Percentiles rank a stretch among this genome's conserved stretches.
These are phyloP conservation scores for Monilinia polystroma DNA, from an alignment of 2,329 filamentous ascomycete genomes.

Conservation along the genomic window DNA sequence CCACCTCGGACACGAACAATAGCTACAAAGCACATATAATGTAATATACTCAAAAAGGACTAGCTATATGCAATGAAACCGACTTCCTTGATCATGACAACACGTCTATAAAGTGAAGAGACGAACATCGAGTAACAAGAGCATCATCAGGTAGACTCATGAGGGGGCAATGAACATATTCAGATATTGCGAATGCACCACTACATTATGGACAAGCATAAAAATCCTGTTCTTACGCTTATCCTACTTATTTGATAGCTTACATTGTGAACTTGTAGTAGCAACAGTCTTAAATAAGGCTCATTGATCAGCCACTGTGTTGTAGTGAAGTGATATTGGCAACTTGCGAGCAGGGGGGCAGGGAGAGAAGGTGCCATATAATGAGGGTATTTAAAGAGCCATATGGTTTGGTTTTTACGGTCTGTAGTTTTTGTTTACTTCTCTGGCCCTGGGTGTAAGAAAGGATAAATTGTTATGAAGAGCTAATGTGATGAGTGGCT, in stretches of 20 bases:
- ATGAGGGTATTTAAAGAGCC: no score
- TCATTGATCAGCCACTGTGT: neutral
- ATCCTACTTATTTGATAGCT: neutral
- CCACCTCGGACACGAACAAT: neutral
- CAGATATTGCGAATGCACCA: slow-evolving; percentile 9
- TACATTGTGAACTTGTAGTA: no score
- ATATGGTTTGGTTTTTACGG: no score
- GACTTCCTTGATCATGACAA: neutral
- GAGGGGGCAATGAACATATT: no score
- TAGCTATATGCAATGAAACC: neutral
- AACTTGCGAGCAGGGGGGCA: slow-evolving; percentile 13
- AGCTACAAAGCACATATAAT: neutral
- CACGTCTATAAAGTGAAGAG: neutral
- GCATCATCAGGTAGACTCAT: no score
- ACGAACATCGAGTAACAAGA: no score
- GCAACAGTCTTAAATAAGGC: neutral
- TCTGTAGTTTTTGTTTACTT: no score
- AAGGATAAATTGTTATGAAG: no score
- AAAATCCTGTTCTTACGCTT: neutral
- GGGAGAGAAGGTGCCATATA: no score
- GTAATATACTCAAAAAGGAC: no score
- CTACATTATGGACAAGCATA: neutral
- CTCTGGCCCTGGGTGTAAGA: no score
- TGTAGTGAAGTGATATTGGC: neutral
- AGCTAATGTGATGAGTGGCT: no score